Evolutionary conservation across 345 rosid genomes (phyloP).

Genomic region (Noccaea bulbosa): DNA sequence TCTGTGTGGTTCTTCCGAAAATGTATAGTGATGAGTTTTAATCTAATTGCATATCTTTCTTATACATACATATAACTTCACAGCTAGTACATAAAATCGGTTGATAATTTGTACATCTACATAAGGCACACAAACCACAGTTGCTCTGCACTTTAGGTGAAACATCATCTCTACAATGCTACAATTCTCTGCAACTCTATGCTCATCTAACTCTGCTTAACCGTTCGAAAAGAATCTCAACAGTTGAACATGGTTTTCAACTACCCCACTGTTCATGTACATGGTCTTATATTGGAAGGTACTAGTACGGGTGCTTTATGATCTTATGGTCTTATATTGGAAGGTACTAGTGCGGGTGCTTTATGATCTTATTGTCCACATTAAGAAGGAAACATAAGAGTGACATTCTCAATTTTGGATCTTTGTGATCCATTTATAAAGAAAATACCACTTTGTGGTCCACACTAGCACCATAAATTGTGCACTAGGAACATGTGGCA

Average conservation of each 20-base stretch:
- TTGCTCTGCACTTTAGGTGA: too few species aligned
- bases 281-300: too few species aligned
- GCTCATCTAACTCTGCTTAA: too few species aligned
- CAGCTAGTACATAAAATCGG: too few species aligned
- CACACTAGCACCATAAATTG: background rate
- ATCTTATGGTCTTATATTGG: background rate
- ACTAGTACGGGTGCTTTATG: background rate
- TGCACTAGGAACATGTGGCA: background rate
- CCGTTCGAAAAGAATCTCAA: too few species aligned
- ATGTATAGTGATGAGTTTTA: conserved; percentile 32
- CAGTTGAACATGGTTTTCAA: too few species aligned
- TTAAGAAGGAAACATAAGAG: too few species aligned
- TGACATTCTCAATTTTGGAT: background rate
- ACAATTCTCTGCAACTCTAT: too few species aligned
- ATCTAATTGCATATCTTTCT: background rate
- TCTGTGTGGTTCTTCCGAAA: conserved; percentile 9
- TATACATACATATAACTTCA: too few species aligned
- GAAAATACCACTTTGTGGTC: background rate
- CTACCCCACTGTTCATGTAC: too few species aligned
- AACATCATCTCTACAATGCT: too few species aligned
- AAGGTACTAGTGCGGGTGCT: background rate
- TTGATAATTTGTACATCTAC: too few species aligned
- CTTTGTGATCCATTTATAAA: background rate
- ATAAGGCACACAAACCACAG: background rate
- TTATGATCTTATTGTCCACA: background rate